phyloP scores from a whole-genome alignment of 371 early-diverging fungal genomes.

The Mucor racemosus region DNA sequence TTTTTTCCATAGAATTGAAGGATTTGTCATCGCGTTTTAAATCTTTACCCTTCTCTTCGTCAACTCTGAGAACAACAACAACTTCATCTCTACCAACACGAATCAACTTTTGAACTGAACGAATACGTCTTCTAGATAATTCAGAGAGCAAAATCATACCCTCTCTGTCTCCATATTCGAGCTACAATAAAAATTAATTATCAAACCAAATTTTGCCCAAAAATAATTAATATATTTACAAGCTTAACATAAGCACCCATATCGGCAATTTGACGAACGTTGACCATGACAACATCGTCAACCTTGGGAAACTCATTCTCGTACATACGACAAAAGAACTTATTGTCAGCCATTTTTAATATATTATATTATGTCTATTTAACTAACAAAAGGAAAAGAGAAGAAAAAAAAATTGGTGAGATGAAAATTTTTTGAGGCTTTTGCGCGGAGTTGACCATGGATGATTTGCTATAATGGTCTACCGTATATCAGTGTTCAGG shows the following conservation, averaged over 20 bases:
- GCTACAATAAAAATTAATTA: slow-evolving; percentile 26
- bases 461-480: neutral
- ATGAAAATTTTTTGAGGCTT: slow-evolving; percentile 14
- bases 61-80: slow-evolving; percentile 97
- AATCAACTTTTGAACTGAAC: slow-evolving; percentile 97
- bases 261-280: slow-evolving; percentile 96
- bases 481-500: neutral
- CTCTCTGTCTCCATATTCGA: slow-evolving; percentile 92
- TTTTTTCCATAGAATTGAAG: neutral
- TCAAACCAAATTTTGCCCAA: neutral
- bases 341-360: slow-evolving; percentile 34
- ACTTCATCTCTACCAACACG: slow-evolving; percentile 98
- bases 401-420: slow-evolving; percentile 1
- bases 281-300: slow-evolving; percentile 99
- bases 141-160: slow-evolving; percentile 98
- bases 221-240: slow-evolving; percentile 40
- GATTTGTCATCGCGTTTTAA: too few relatives aligned
- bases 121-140: slow-evolving; percentile 96
- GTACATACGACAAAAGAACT: slow-evolving; percentile 88
- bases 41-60: slow-evolving; percentile 93
- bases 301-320: slow-evolving; percentile 96
- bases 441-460: slow-evolving; percentile 5
- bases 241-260: slow-evolving; percentile 98
- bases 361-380: neutral
- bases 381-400: neutral